These are phyloP conservation scores for Pelargonium nanum DNA, from an alignment of 345 rosid species.

Conservation along the genomic window DNA sequence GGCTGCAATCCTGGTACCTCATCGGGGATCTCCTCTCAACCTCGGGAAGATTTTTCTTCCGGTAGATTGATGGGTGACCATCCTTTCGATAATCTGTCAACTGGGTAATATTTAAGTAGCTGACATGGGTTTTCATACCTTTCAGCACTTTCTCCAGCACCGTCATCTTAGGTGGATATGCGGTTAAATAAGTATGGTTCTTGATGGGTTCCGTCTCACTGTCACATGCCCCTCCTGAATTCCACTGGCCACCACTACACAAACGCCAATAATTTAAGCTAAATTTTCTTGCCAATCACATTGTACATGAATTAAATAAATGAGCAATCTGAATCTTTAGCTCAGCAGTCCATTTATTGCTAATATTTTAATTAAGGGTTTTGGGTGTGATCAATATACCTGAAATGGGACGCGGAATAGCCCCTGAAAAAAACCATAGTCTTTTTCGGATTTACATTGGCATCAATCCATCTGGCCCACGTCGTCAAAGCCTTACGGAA, in stretches of 20 bases:
- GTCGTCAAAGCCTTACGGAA: constrained; percentile 81
- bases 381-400: constrained; percentile 26
- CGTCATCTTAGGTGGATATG: constrained; percentile 66
- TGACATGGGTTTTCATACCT: constrained; percentile 71
- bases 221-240: constrained; percentile 89
- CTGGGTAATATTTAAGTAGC: constrained; percentile 70
- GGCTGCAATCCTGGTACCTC: constrained; percentile 87
- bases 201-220: constrained; percentile 75
- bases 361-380: too few species aligned
- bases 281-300: not conserved
- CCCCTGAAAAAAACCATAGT: constrained; percentile 82
- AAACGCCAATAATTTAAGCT: not conserved
- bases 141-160: constrained; percentile 62
- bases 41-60: constrained; percentile 33
- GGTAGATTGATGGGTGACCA: constrained; percentile 84
- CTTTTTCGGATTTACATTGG: constrained; percentile 49
- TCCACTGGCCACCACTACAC: constrained; percentile 96
- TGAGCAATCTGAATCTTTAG: not conserved
- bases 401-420: constrained; percentile 89
- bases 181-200: constrained; percentile 52
- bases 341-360: too few species aligned
- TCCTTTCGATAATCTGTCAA: constrained; percentile 86
- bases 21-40: constrained; percentile 47
- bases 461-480: constrained; percentile 90
- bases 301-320: not conserved